phyloP scores from a whole-genome alignment of 2,329 filamentous ascomycete genomes.

The Aplosporella prunicola region DNA sequence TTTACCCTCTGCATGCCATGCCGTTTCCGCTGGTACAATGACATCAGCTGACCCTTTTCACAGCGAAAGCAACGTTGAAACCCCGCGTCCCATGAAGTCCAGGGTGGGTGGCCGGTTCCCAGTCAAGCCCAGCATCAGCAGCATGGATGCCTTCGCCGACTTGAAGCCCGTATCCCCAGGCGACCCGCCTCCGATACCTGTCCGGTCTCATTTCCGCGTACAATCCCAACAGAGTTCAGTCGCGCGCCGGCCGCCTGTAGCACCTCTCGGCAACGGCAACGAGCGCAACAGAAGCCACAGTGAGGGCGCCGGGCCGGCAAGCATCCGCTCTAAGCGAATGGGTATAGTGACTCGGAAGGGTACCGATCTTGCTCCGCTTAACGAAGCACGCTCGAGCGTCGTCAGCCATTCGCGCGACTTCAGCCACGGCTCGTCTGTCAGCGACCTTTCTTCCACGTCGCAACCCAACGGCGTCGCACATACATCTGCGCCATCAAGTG shows the following conservation, averaged over 20 bases:
- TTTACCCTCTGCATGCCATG: no score
- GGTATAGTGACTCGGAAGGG: conserved; percentile 32
- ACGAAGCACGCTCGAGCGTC: conserved; percentile 43
- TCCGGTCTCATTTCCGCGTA: conserved; percentile 70
- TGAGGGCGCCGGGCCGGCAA: conserved; percentile 46
- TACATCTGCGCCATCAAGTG: background rate
- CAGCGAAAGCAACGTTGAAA: conserved; percentile 67
- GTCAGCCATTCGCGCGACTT: conserved; percentile 48
- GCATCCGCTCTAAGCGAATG: conserved; percentile 49
- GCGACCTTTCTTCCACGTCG: conserved; percentile 6
- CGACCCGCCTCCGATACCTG: conserved; percentile 59
- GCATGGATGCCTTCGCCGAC: conserved; percentile 50
- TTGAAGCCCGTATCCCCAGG: conserved; percentile 53
- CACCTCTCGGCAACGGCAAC: conserved; percentile 56
- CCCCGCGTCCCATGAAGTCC: conserved; percentile 58
- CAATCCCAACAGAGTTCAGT: conserved; percentile 56
- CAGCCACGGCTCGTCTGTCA: conserved; percentile 45
- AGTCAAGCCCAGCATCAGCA: conserved; percentile 57
- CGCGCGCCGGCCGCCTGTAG: conserved; percentile 61
- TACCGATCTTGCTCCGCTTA: conserved; percentile 44
- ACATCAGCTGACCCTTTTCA: conserved; percentile 15
- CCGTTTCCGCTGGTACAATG: no score
- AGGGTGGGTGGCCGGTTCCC: conserved; percentile 49
- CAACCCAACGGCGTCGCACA: conserved; percentile 12
- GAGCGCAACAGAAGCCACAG: conserved; percentile 58